Evolutionary conservation across 2,329 filamentous ascomycete genomes (phyloP).

Genomic region (Paraphoma sp.): DNA sequence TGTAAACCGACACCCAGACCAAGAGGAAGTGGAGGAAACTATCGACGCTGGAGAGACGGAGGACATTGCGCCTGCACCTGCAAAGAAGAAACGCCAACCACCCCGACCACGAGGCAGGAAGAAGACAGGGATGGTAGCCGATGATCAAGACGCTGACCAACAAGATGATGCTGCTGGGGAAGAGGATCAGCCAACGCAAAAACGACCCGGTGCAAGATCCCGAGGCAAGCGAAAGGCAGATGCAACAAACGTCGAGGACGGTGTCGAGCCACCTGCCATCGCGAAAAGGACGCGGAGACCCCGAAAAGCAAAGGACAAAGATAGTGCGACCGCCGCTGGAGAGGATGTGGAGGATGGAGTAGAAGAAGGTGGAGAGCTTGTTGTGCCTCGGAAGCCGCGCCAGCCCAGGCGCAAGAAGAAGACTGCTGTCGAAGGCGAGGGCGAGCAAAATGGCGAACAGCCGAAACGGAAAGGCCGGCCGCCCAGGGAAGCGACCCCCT

Average conservation of each 20-base stretch:
- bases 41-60: background rate
- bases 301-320: constrained; percentile 30
- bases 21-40: constrained; percentile 10
- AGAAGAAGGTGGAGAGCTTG: constrained; percentile 14
- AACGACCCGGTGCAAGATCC: constrained; percentile 20
- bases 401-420: constrained; percentile 23
- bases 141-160: constrained; percentile 12
- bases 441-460: constrained; percentile 14
- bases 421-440: constrained; percentile 15
- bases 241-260: constrained; percentile 13
- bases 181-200: constrained; percentile 16
- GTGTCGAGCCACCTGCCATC: constrained; percentile 13
- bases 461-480: constrained; percentile 34
- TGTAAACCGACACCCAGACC: constrained; percentile 34
- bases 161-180: constrained; percentile 13
- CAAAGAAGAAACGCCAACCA: constrained; percentile 18
- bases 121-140: constrained; percentile 6
- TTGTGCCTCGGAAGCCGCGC: constrained; percentile 22
- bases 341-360: constrained; percentile 16
- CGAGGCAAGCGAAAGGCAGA: constrained; percentile 25
- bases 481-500: constrained; percentile 39
- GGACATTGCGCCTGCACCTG: constrained; percentile 6
- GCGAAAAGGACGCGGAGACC: constrained; percentile 38
- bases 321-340: constrained; percentile 4
- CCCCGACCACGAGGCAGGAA: constrained; percentile 17